phyloP scores from a whole-genome alignment of 306 rosid species.

The Vigna unguiculata region DNA sequence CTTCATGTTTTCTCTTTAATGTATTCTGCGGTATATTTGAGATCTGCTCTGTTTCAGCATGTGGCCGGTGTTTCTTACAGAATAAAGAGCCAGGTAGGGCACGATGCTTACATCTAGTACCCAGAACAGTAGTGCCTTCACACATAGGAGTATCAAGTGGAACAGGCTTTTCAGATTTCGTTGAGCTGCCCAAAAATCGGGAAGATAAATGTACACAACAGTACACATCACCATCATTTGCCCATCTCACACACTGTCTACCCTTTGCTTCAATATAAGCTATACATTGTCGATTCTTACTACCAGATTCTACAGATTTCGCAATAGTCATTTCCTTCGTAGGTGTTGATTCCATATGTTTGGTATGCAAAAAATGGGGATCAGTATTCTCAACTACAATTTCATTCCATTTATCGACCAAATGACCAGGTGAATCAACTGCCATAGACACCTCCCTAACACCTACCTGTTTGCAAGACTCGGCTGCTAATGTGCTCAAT shows the following conservation, averaged over 20 bases:
- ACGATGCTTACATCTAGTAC: conserved; percentile 93
- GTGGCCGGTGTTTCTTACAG: conserved; percentile 93
- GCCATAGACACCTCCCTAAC: conserved; percentile 52
- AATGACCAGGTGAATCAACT: conserved; percentile 51
- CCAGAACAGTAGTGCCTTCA: conserved; percentile 98
- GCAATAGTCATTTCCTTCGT: conserved; percentile 49
- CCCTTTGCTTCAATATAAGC: conserved; percentile 97
- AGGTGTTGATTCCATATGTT: conserved; percentile 69
- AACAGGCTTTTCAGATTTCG: conserved; percentile 60
- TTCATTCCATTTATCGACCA: conserved; percentile 68
- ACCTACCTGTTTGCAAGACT: conserved; percentile 59
- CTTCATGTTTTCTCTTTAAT: conserved; percentile 74
- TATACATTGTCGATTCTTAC: conserved; percentile 82
- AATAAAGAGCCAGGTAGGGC: conserved; percentile 75
- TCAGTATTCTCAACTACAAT: conserved; percentile 63
- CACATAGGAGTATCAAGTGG: conserved; percentile 83
- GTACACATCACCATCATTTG: conserved; percentile 97
- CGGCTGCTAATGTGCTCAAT: conserved; percentile 58
- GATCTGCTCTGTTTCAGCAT: conserved; percentile 55
- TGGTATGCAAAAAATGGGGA: conserved; percentile 53
- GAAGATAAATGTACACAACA: conserved; percentile 97
- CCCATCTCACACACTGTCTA: conserved; percentile 99
- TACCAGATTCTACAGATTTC: conserved; percentile 61
- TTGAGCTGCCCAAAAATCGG: conserved; percentile 76
- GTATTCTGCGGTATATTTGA: conserved; percentile 55